phyloP scores from a whole-genome alignment of 768 basidiomycete species.

The Scleroderma citrinum region DNA sequence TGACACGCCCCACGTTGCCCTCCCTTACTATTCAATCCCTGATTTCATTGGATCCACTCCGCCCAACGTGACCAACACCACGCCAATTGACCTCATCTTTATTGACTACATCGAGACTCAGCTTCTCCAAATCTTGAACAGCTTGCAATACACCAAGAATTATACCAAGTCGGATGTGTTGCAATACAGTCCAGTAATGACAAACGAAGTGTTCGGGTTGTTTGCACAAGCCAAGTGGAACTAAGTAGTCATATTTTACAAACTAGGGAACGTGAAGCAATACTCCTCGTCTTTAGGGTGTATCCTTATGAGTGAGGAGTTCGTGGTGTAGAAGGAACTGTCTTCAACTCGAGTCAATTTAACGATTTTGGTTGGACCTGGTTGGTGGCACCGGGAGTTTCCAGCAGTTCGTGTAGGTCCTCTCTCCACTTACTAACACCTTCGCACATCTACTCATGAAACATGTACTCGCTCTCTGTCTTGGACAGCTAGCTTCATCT shows the following conservation, averaged over 20 bases:
- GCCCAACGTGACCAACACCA: slow-evolving; percentile 43
- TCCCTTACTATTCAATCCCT: slow-evolving; percentile 50
- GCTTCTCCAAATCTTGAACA: slow-evolving; percentile 51
- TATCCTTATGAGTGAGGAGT: too few species aligned
- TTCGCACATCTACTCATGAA: too few species aligned
- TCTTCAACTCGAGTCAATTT: too few species aligned
- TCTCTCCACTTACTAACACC: too few species aligned
- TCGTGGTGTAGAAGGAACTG: too few species aligned
- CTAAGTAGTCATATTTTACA: background rate
- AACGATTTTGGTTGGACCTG: too few species aligned
- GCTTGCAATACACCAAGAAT: slow-evolving; percentile 40
- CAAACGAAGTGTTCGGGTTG: slow-evolving; percentile 18
- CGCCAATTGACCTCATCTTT: slow-evolving; percentile 70
- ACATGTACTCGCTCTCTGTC: too few species aligned
- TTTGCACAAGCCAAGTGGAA: background rate
- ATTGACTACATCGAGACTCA: slow-evolving; percentile 58
- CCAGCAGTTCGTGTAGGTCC: too few species aligned
- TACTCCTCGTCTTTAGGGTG: too few species aligned
- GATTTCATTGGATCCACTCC: slow-evolving; percentile 54
- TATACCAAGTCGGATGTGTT: slow-evolving; percentile 49
- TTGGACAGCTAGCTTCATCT: too few species aligned
- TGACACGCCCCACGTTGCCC: slow-evolving; percentile 58
- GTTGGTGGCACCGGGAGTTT: too few species aligned
- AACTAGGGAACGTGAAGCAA: too few species aligned
- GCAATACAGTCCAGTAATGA: slow-evolving; percentile 45